phyloP scores from a whole-genome alignment of 768 basidiomycete species.

The Suillus fuscotomentosus region DNA sequence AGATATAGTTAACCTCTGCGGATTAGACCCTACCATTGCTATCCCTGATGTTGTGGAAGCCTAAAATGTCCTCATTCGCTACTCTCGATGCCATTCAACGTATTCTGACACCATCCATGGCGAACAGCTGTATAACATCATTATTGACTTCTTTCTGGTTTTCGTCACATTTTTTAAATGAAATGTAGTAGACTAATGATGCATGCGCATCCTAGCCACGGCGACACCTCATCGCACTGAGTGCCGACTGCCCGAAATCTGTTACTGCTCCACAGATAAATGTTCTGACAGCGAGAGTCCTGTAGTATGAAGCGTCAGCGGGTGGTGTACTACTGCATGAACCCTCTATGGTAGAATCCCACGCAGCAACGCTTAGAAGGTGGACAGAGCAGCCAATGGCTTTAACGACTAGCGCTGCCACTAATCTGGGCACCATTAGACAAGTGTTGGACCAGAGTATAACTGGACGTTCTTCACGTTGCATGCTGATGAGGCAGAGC shows the following conservation, averaged over 20 bases:
- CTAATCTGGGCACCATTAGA: neutral
- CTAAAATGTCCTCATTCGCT: neutral
- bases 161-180: neutral
- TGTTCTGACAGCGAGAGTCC: neutral
- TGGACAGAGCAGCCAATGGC: too few species aligned
- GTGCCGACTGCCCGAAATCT: neutral
- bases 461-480: neutral
- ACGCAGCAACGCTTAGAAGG: neutral
- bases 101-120: neutral
- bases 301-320: neutral
- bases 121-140: neutral
- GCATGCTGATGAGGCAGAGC: neutral
- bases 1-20: slow-evolving; percentile 27
- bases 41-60: slow-evolving; percentile 36
- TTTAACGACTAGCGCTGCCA: neutral
- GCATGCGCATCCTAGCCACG: neutral
- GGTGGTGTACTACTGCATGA: neutral
- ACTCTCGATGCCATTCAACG: neutral
- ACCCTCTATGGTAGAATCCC: neutral
- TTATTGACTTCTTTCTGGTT: neutral
- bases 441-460: neutral
- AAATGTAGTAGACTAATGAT: neutral
- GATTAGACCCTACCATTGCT: slow-evolving; percentile 32
- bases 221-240: neutral
- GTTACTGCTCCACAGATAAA: neutral